Percentiles rank a stretch among this genome's conserved stretches.
phyloP scores from a whole-genome alignment of 768 basidiomycete species.

The Sporobolomyces roseus region DNA sequence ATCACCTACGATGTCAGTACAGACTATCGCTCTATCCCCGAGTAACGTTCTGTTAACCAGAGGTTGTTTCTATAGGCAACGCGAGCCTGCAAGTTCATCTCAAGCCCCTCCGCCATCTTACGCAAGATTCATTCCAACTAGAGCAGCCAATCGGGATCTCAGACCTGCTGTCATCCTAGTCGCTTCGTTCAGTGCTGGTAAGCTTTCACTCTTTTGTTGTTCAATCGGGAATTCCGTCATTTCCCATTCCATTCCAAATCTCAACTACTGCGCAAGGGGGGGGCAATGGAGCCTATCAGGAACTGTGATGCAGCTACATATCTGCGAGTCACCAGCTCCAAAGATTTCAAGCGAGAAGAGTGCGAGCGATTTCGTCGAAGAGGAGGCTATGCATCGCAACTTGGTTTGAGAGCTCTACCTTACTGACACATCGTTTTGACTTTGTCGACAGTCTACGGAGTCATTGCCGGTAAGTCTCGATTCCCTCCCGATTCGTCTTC shows the following conservation, averaged over 20 bases:
- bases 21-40: neutral
- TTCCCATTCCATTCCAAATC: no score
- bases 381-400: no score
- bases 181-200: neutral
- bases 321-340: no score
- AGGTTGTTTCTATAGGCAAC: conserved; percentile 4
- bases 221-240: no score
- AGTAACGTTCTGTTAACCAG: neutral
- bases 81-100: neutral
- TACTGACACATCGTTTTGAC: neutral
- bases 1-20: neutral
- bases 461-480: no score
- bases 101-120: neutral
- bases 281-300: no score
- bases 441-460: conserved; percentile 19
- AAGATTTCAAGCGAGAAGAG: no score
- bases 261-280: no score
- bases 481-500: no score
- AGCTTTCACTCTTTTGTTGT: neutral
- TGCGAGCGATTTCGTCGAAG: neutral
- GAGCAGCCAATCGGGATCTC: neutral
- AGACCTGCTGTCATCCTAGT: conserved; percentile 17
- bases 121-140: conserved; percentile 10
- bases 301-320: no score
- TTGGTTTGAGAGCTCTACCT: no score